These are phyloP conservation scores for Neonectria sp. DNA, from an alignment of 2,329 filamentous ascomycete genomes.

Conservation along the genomic window DNA sequence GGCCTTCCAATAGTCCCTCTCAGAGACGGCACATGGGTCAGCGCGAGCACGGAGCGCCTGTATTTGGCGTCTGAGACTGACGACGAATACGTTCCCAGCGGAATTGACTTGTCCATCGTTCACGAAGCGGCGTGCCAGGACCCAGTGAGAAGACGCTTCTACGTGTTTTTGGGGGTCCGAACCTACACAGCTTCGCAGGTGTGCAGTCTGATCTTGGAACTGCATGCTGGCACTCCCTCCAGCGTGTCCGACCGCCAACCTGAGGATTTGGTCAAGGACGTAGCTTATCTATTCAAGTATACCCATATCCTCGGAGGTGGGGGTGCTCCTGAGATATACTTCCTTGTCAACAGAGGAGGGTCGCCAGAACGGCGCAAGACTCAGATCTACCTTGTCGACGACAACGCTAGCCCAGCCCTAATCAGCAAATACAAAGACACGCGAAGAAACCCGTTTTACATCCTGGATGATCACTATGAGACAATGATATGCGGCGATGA, in stretches of 20 bases:
- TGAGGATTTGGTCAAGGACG: slow-evolving; percentile 15
- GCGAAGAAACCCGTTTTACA: slow-evolving; percentile 9
- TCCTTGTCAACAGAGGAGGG: slow-evolving; percentile 9
- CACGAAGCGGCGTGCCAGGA: slow-evolving; percentile 4
- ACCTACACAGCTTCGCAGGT: slow-evolving; percentile 13
- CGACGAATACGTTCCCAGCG: slow-evolving; percentile 15
- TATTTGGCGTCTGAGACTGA: not conserved
- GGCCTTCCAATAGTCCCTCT: slow-evolving; percentile 21
- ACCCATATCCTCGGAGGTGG: not conserved
- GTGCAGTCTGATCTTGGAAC: slow-evolving; percentile 17
- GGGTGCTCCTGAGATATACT: slow-evolving; percentile 9
- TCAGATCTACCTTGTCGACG: slow-evolving; percentile 18
- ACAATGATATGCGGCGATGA: not conserved
- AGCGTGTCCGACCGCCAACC: not conserved
- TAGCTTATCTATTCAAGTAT: slow-evolving; percentile 15
- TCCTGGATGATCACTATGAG: slow-evolving; percentile 15
- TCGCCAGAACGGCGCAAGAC: not conserved
- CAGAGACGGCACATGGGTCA: slow-evolving; percentile 20
- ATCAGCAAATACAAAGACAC: slow-evolving; percentile 17
- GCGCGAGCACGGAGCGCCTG: not conserved
- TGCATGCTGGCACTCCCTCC: not conserved
- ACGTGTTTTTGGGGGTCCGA: slow-evolving; percentile 8
- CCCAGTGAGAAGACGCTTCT: slow-evolving; percentile 11
- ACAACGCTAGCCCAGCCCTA: not conserved
- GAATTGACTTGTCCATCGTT: slow-evolving; percentile 15